These are phyloP conservation scores for Blepharisma japonicum DNA, from an alignment of 73 alveolate species.

Conservation along the genomic window DNA sequence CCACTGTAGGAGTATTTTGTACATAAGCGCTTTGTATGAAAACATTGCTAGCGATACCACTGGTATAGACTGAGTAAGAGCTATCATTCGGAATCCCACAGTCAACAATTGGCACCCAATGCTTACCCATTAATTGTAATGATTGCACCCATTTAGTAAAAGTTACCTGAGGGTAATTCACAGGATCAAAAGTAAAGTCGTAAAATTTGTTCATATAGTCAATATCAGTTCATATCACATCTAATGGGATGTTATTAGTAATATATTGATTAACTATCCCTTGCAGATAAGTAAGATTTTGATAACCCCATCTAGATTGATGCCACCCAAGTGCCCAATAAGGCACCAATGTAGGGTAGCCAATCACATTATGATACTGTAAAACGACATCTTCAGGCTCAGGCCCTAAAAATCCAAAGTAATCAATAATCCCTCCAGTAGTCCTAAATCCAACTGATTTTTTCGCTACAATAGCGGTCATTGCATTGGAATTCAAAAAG, in stretches of 20 bases:
- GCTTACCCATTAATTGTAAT: constrained; percentile 48
- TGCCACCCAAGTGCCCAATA: constrained; percentile 89
- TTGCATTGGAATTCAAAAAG: constrained; percentile 79
- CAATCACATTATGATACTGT: constrained; percentile 71
- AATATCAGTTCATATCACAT: constrained; percentile 94
- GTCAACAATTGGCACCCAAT: constrained; percentile 92
- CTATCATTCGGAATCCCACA: constrained; percentile 76
- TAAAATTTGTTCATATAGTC: constrained; percentile 89
- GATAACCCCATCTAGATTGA: constrained; percentile 90
- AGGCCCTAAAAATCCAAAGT: constrained; percentile 65
- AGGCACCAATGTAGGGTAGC: constrained; percentile 83
- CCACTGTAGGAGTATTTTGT: constrained; percentile 56
- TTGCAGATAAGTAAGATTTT: constrained; percentile 56
- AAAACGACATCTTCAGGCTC: constrained; percentile 71
- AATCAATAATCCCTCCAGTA: constrained; percentile 76
- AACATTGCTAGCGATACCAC: constrained; percentile 68
- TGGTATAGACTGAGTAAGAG: constrained; percentile 54
- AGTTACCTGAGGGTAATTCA: constrained; percentile 38
- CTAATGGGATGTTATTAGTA: constrained; percentile 79
- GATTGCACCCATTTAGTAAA: constrained; percentile 32
- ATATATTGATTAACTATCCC: constrained; percentile 57
- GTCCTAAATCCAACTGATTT: constrained; percentile 35
- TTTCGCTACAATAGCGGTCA: constrained; percentile 50
- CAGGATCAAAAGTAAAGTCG: constrained; percentile 53
- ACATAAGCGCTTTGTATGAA: constrained; percentile 68